Evolutionary conservation across 805 yeast genomes (phyloP), one percentile per base, ranked within the genome.

Genomic region (Lachancea cidri): DNA sequence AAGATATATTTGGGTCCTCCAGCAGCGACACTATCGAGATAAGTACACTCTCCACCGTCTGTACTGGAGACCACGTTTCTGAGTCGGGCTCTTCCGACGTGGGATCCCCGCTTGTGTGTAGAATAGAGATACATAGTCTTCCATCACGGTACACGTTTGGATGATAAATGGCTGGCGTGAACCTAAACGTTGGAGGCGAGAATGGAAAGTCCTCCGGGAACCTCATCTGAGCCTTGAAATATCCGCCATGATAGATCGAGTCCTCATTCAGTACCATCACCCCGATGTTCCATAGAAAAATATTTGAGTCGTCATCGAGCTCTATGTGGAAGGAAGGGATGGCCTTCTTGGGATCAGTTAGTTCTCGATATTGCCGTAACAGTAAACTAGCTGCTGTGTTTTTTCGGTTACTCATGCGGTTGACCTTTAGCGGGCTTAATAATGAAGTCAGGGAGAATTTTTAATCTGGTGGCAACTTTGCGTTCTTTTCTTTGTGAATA

Each of bases 81-180:
- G 83, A 82, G 54, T 87, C 95, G 2, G 89, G 91, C 63, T 89
- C 96, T 50, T 87, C 96, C 29, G 86, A 76, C 38, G 91, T 82
- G 15, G 84, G 85, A 59, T 88, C 95, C 17, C 96, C 97, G 14
- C 91, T 84, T 50, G 83, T 86, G 64, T 91, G 98, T 46, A 91
- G 71, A 48, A 91, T 91, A 39, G 96, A 86, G 46, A 89, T 88
- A 71, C 98, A 91, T 35, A 93, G 72, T 51, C 94, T 70, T 14
- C 98, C 98, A 64, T 89, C 96, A 46, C 86, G 76, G 66, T 91
- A 91, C 41, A 91, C 95, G 62, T 91, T 91, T 18, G 98, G 98
- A 58, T 91, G 98, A 67, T 80, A 89, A 52, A 91, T 86, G 33
- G 95, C 83, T 11, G 97, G 96, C 5, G 91, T 82, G 71, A 91